Conservation (phyloP, 2,329 filamentous ascomycete genomes). For the Shiraia sp. region DNA sequence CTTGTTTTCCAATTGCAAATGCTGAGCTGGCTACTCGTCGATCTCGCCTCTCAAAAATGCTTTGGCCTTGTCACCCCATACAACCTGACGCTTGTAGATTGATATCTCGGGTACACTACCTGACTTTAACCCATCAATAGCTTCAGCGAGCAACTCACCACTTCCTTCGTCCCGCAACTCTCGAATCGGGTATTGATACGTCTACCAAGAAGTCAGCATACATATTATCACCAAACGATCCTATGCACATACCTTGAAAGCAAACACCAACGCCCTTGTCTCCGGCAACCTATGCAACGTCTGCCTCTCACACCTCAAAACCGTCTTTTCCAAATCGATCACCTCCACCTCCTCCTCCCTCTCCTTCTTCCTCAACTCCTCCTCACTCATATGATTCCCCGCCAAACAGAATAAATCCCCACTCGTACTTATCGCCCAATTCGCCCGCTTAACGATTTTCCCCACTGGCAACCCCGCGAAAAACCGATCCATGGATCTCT, state of each 20-base stretch:
- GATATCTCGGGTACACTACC: constrained; percentile 63
- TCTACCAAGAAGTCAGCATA: constrained; percentile 31
- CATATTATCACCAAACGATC: neutral
- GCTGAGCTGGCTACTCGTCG: constrained; percentile 1
- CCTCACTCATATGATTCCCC: constrained; percentile 51
- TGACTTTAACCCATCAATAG: constrained; percentile 62
- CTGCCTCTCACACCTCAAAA: constrained; percentile 63
- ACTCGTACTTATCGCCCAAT: constrained; percentile 56
- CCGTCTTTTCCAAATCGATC: constrained; percentile 49
- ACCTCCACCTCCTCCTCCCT: constrained; percentile 32
- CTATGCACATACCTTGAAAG: constrained; percentile 52
- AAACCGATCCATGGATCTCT: constrained; percentile 65
- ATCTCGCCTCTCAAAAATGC: constrained; percentile 50
- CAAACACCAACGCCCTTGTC: constrained; percentile 61
- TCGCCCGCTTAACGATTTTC: constrained; percentile 59
- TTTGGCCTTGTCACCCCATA: constrained; percentile 61
- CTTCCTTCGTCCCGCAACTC: constrained; percentile 61
- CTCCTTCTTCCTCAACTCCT: constrained; percentile 31
- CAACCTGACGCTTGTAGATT: constrained; percentile 61
- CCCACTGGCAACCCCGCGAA: constrained; percentile 60
- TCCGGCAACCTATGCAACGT: constrained; percentile 62
- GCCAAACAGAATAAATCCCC: constrained; percentile 45
- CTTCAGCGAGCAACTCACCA: constrained; percentile 57
- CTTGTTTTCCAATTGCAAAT: too few species aligned
- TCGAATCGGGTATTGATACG: constrained; percentile 61